Evolutionary conservation across 2,329 filamentous ascomycete genomes (phyloP), one percentile per base, ranked within the genome.

Genomic region (Exophiala sideris): DNA sequence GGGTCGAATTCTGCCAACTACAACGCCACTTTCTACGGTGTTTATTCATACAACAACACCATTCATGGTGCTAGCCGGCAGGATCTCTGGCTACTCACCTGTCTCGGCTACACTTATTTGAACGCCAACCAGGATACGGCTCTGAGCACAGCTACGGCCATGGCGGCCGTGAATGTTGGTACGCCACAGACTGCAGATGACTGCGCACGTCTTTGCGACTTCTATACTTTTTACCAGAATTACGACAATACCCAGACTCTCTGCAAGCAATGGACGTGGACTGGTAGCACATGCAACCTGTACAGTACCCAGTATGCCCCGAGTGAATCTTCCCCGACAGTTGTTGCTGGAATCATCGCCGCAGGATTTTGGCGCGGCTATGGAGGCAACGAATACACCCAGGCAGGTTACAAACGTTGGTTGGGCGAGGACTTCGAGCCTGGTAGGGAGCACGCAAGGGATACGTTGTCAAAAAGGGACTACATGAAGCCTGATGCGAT

Each of bases 161-260:
- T n/a, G n/a, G n/a, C n/a, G n/a, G n/a, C n/a, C n/a, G n/a, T n/a
- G n/a, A n/a, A n/a, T n/a, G n/a, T n/a, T n/a, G n/a, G n/a, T n/a
- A 24, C 6, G n/a, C 21, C 21, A 6, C 21, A 24, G 1, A 54
- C 42, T 6, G 44, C 51, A 7, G 55, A 58, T 20, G 55, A 58
- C 35, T 54, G 55, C 39, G 55, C 55, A 12, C 42, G 55, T 20
- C 24, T 54, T 20, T 58, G 55, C 33, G 29, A 35, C 38, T 50
- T 6, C n/a, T n/a, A n/a, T n/a, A n/a, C n/a, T n/a, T 8, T 5
- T 24, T 9, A 18, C 32, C 10, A 20, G 10, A 42, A n/a, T n/a
- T n/a, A n/a, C 24, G 44, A 33, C 36, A 34, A 5, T 36, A 18
- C 18, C 7, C 3, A 20, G 5, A 8, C 20, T 2, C 35, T 41